Evolutionary conservation across 2,329 filamentous ascomycete genomes (phyloP), one percentile per base, ranked within the genome.

Genomic region (Nemania diffusa): DNA sequence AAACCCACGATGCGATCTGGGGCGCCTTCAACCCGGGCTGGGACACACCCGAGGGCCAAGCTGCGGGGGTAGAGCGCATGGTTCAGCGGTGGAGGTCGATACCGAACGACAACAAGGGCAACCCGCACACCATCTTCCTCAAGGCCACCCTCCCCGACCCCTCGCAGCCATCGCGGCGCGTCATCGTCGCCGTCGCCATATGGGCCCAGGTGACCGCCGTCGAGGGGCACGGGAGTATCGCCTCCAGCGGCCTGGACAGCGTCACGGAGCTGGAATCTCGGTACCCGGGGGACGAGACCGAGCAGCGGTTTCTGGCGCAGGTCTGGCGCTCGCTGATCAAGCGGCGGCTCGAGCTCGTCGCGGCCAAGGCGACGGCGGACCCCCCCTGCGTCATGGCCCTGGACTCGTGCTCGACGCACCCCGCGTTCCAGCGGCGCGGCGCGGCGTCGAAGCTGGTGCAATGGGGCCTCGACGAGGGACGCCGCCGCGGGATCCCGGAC

Each of bases 131-230:
- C 0, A 61, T 87, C 1, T 87, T 85, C 67, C 78, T 88, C 67
- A 87, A 87, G 67, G 87, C 85, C 1, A 87, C 83, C 0, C 53
- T 87, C 1, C 74, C 81, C 0, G 75, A 77, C 62, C 75, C 78
- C 46, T 7, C 26, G 11, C 3, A 11, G 26, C 9, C 1, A 15
- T 17, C 27, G 26, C 15, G 22, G 20, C 76, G 75, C 46, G 59
- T 70, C 8, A 78, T 87, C n/a, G 86, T 79, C 9, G 87, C 87
- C 17, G 66, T 85, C 29, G 85, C 87, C 2, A 83, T 88, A 62
- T 89, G 87, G 87, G 72, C 79, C 8, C 87, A 89, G 69, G 74
- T 79, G 0, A 88, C 86, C 0, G 75, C 79, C 6, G 80, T 87
- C 0, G 77, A 80, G 1, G 86, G 85, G 13, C 73, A 81, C 56